Evolutionary conservation across 1,139 yeast species (phyloP), one percentile per base, ranked within the genome.

Genomic region (Scheffersomyces lignicola): DNA sequence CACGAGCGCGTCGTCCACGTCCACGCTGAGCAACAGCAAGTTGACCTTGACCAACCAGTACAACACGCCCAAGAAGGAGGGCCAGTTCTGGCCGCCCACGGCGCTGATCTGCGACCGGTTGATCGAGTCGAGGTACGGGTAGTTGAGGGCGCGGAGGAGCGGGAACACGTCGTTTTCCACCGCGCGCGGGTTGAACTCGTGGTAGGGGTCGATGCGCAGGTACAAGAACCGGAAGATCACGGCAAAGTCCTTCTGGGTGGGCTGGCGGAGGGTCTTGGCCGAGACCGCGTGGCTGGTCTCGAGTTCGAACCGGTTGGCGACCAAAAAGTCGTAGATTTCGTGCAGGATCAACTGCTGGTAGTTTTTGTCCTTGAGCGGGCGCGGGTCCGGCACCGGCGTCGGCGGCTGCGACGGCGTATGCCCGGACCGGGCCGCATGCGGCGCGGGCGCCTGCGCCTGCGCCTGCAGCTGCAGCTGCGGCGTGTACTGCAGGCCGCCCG

Each of bases 11-110:
- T 50, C 56, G 22, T 54, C 53, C n/a, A 35, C 40, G 17, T 23
- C 30, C 36, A 67, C 60, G 34, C 55, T 61, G 40, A 69, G 78
- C 45, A 73, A 58, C 35, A 76, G 68, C 20, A 66, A 62, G 45
- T 73, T 77, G 24, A 83, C 62, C 48, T 76, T 76, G 9, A 84
- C 80, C 33, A 87, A 54, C 96, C 96, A 87, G 55, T 83, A 80
- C 23, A 88, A 64, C 73, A 89, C 78, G 2, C 94, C 96, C 34
- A 89, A 60, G 49, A 87, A 84, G 15, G 77, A 75, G 12, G 88
- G 90, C 97, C 97, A 88, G 49, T 83, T 83, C 39, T 83, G 83
- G 1, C 96, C 95, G 2, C 96, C 96, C 6, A 88, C 96, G 0
- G 96, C 96, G 32, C 90, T 80, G 22, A 89, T 80, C 54, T 87